Conservation (phyloP, 192 early-diverging fungal species). For the Chytriomyces sp. region DNA sequence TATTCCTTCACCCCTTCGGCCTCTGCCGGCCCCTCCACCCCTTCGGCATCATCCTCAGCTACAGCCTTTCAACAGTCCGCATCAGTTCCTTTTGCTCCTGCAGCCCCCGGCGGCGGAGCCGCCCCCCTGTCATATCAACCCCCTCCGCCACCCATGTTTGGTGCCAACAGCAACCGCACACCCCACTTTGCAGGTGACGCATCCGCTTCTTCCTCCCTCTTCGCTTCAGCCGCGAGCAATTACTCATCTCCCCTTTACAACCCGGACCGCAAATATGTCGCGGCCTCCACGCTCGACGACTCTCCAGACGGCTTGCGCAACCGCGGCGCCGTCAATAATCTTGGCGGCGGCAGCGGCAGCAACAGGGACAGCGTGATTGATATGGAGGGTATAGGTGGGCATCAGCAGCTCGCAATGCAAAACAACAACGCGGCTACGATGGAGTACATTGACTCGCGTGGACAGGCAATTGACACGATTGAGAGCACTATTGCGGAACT, state of each 20-base stretch:
- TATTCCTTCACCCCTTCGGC: conserved; percentile 59
- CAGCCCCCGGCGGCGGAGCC: background rate
- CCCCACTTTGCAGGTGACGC: conserved; percentile 17
- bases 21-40: background rate
- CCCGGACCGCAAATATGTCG: conserved; percentile 46
- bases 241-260: conserved; percentile 65
- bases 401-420: conserved; percentile 69
- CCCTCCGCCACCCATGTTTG: background rate
- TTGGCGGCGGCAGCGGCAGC: background rate
- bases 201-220: conserved; percentile 28
- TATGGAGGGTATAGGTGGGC: conserved; percentile 36
- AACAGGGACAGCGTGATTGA: conserved; percentile 54
- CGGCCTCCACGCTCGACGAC: conserved; percentile 23
- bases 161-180: background rate
- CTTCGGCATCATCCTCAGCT: background rate
- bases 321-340: background rate
- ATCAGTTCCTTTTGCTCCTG: background rate
- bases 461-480: conserved; percentile 91
- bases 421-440: conserved; percentile 49
- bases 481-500: conserved; percentile 97
- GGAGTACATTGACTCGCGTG: conserved; percentile 87
- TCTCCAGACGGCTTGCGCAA: conserved; percentile 16
- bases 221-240: conserved; percentile 23
- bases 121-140: background rate
- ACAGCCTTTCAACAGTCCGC: conserved; percentile 20